Evolutionary conservation across 75 land plant species (phyloP).

Genomic region (Pinus albicaulis): DNA sequence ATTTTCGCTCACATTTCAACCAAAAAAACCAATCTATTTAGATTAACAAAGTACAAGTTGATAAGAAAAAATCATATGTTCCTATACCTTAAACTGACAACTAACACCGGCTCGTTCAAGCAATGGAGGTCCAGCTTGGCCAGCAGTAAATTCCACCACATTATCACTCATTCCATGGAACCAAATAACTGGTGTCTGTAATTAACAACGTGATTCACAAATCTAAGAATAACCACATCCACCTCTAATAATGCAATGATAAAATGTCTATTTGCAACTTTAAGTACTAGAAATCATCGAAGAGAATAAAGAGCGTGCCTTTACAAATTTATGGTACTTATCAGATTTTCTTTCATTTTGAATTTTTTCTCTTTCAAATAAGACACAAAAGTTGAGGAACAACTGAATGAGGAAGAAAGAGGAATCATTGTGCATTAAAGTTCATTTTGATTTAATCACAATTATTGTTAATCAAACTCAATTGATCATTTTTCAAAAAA

Average conservation of each 20-base stretch:
- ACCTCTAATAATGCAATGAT: background rate
- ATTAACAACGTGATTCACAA: background rate
- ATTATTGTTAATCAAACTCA: too few relatives aligned
- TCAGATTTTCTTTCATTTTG: too few relatives aligned
- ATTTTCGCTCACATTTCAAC: background rate
- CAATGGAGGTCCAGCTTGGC: constrained; percentile 83
- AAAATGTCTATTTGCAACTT: background rate
- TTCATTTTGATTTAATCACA: too few relatives aligned
- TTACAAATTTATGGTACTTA: too few relatives aligned
- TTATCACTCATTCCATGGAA: constrained; percentile 68
- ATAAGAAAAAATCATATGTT: background rate
- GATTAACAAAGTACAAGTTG: background rate
- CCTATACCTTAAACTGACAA: constrained; percentile 80
- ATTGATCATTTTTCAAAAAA: too few relatives aligned
- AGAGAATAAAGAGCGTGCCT: background rate
- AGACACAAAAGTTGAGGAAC: too few relatives aligned
- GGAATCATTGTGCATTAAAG: too few relatives aligned
- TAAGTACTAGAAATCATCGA: background rate
- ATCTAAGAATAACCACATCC: background rate
- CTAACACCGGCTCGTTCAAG: constrained; percentile 59
- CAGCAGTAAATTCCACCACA: constrained; percentile 69
- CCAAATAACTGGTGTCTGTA: constrained; percentile 86
- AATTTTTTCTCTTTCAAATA: too few relatives aligned
- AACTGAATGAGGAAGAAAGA: too few relatives aligned
- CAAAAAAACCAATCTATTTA: background rate